These are phyloP conservation scores for Colletotrichum gloeosporioides DNA, from an alignment of 2,329 filamentous ascomycete genomes.

Conservation along the genomic window DNA sequence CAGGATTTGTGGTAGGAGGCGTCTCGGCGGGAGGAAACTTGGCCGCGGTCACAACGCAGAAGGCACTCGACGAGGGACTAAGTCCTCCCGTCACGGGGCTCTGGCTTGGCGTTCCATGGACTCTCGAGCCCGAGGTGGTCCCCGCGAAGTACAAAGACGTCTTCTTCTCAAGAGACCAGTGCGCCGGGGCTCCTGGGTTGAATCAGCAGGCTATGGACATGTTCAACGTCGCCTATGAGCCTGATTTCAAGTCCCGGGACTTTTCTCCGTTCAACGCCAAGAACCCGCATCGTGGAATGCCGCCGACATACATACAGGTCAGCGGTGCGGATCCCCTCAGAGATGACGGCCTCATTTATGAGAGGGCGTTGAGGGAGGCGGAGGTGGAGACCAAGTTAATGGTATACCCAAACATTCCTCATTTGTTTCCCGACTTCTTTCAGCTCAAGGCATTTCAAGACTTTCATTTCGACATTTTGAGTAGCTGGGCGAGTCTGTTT, in stretches of 20 bases:
- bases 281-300: constrained; percentile 37
- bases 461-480: neutral
- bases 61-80: neutral
- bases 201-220: constrained; percentile 27
- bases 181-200: constrained; percentile 39
- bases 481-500: neutral
- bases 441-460: neutral
- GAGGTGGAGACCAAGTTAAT: constrained; percentile 42
- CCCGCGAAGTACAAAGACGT: constrained; percentile 40
- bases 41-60: constrained; percentile 13
- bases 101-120: neutral
- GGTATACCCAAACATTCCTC: neutral
- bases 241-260: constrained; percentile 30
- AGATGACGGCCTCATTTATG: constrained; percentile 59
- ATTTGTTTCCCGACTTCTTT: neutral
- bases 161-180: constrained; percentile 46
- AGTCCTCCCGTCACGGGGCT: neutral
- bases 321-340: constrained; percentile 54
- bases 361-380: constrained; percentile 47
- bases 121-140: constrained; percentile 1
- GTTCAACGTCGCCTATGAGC: constrained; percentile 34
- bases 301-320: constrained; percentile 54
- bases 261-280: constrained; percentile 36
- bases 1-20: constrained; percentile 27
- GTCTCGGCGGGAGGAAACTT: constrained; percentile 32